phyloP scores from a whole-genome alignment of 1,284 basidiomycete species.

The Ganoderma boninense region DNA sequence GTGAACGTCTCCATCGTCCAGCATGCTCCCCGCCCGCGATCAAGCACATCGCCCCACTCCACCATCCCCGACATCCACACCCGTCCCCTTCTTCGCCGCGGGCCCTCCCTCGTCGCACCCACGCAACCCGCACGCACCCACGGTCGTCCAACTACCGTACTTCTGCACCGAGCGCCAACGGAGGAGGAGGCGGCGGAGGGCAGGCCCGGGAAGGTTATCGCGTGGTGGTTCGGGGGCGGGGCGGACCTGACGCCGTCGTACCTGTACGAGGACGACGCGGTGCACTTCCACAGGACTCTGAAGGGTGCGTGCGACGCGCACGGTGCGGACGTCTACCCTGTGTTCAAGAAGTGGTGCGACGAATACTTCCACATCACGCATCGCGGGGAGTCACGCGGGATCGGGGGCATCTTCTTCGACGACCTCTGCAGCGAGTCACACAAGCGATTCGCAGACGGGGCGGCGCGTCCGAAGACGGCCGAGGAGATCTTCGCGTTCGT shows the following conservation, averaged over 20 bases:
- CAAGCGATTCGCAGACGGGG: slow-evolving; percentile 58
- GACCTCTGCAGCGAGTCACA: slow-evolving; percentile 77
- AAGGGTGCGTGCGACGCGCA: slow-evolving; percentile 83
- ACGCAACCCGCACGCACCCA: too few relatives aligned
- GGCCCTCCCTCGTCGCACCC: too few relatives aligned
- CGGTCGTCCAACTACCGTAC: too few relatives aligned
- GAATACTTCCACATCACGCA: slow-evolving; percentile 97
- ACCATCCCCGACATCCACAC: too few relatives aligned
- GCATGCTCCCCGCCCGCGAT: too few relatives aligned
- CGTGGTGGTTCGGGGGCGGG: slow-evolving; percentile 99
- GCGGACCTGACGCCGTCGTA: slow-evolving; percentile 96
- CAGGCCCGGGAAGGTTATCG: slow-evolving; percentile 59
- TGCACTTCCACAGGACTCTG: slow-evolving; percentile 87
- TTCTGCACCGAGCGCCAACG: too few relatives aligned
- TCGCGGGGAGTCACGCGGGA: slow-evolving; percentile 87
- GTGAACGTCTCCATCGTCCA: too few relatives aligned
- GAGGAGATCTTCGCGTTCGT: slow-evolving; percentile 84
- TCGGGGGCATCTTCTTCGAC: slow-evolving; percentile 99
- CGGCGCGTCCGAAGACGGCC: slow-evolving; percentile 56
- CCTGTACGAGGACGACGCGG: slow-evolving; percentile 87
- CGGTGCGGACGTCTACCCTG: slow-evolving; percentile 74
- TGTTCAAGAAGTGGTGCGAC: slow-evolving; percentile 97
- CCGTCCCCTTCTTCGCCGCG: too few relatives aligned
- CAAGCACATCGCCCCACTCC: too few relatives aligned
- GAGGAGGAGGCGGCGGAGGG: slow-evolving; percentile 46